phyloP scores from a whole-genome alignment of 768 basidiomycete species.

The Rhodotorula toruloides region DNA sequence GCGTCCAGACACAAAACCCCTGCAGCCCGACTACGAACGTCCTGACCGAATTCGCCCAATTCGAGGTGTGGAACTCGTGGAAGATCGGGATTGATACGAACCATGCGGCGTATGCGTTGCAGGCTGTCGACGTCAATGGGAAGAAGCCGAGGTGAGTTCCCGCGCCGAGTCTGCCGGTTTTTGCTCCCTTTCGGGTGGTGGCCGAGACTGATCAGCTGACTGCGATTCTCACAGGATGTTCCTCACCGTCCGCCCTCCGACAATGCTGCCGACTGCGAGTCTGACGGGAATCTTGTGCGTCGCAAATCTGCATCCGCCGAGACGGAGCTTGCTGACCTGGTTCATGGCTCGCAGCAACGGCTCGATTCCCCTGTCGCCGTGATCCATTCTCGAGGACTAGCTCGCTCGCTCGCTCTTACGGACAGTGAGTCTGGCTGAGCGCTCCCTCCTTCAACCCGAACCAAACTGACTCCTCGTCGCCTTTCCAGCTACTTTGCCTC shows the following conservation, averaged over 20 bases:
- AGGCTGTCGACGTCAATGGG: slow-evolving; percentile 73
- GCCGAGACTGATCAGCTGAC: too few relatives aligned
- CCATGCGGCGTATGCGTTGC: slow-evolving; percentile 58
- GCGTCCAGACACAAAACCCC: slow-evolving; percentile 89
- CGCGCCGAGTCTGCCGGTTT: too few relatives aligned
- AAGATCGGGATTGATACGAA: slow-evolving; percentile 62
- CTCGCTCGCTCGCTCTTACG: background rate
- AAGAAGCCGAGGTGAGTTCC: slow-evolving; percentile 54
- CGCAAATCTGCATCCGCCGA: too few relatives aligned
- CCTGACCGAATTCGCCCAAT: slow-evolving; percentile 73
- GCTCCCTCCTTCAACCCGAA: background rate
- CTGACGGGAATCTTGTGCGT: slow-evolving; percentile 28
- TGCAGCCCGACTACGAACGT: slow-evolving; percentile 85
- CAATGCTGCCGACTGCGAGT: slow-evolving; percentile 36
- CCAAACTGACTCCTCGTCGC: background rate
- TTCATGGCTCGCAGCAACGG: background rate
- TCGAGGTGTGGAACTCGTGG: slow-evolving; percentile 64
- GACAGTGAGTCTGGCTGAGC: background rate
- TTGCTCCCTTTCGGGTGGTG: background rate
- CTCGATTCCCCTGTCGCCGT: background rate
- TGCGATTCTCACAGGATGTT: slow-evolving; percentile 38
- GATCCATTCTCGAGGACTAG: background rate
- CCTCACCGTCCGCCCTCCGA: slow-evolving; percentile 41
- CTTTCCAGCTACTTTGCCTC: background rate
- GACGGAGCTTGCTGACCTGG: background rate